Evolutionary conservation across 352 stramenopile species (phyloP), one percentile per base, ranked within the genome.

Genomic region (Globisporangium iwayamae): DNA sequence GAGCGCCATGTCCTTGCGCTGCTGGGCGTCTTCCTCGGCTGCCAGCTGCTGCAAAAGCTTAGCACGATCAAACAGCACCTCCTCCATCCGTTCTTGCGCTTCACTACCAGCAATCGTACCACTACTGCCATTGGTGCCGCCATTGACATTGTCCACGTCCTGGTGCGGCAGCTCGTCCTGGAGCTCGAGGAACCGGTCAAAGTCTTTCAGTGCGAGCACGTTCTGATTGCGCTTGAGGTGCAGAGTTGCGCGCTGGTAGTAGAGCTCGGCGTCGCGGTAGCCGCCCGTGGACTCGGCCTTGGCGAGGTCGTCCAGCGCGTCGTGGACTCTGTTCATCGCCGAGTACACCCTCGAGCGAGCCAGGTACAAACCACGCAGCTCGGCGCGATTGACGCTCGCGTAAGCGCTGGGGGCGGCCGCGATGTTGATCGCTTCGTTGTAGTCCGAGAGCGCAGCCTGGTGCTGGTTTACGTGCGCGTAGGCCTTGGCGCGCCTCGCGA

Each of bases 131-230:
- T 13, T 22, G 9, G 18, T 53, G 30, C 25, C 36, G 6, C 9
- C 36, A 41, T 41, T 47, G 25, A 61, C 38, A 39, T 48, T 45
- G 16, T 62, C 45, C 14, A 70, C 51, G 63, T 73, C 53, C 71
- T 75, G 58, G 45, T 63, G 4, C 65, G 55, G 45, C 67, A 68
- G 65, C 63, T 83, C 78, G 63, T 87, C 76, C 52, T 89, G 79
- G 32, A 92, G 61, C 62, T 92, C 81, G 20, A 91, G 62, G 54
- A 88, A 85, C n/a, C 71, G 70, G 64, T 90, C 79, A n/a, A 90
- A 71, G 45, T 89, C 83, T 8, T 66, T 55, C 45, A 91, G 56
- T 16, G 83, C 83, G 7, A 85, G 66, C 8, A 51, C 16, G 10
- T 78, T 67, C 46, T 90, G 76, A 43, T 74, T 70, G 59, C 75